Evolutionary conservation across 1,284 basidiomycete species (phyloP).

Genomic region (Gymnopus androsaceus): DNA sequence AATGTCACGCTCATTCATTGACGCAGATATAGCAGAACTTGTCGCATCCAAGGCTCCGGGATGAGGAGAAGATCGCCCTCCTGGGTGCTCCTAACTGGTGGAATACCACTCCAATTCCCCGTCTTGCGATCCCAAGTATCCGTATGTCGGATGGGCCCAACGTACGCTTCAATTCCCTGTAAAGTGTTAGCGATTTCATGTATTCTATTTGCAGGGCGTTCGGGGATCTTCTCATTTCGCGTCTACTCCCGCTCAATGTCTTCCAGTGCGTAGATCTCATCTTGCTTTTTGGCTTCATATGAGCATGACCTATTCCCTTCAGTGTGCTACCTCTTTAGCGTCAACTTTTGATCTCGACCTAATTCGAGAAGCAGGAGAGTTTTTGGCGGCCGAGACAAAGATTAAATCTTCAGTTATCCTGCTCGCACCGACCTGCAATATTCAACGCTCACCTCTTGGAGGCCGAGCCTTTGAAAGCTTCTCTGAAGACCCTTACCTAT

Average conservation of each 20-base stretch:
- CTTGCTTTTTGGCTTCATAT: neutral
- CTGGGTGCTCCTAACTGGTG: constrained; percentile 71
- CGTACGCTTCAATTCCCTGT: constrained; percentile 32
- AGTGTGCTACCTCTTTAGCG: constrained; percentile 71
- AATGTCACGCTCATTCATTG: constrained; percentile 50
- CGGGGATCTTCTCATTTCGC: constrained; percentile 69
- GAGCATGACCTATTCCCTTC: constrained; percentile 1
- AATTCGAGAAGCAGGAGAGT: constrained; percentile 52
- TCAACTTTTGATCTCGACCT: constrained; percentile 64
- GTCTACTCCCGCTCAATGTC: constrained; percentile 60
- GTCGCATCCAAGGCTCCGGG: constrained; percentile 52
- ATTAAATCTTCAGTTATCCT: constrained; percentile 62
- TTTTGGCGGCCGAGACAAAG: constrained; percentile 65
- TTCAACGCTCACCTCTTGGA: constrained; percentile 63
- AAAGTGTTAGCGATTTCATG: neutral
- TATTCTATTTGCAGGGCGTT: constrained; percentile 47
- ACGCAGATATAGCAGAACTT: constrained; percentile 53
- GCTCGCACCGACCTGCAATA: constrained; percentile 72
- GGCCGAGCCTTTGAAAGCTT: constrained; percentile 72
- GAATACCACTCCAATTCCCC: constrained; percentile 61
- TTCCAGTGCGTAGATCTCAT: constrained; percentile 47
- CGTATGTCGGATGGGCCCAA: constrained; percentile 73
- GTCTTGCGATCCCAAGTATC: constrained; percentile 61
- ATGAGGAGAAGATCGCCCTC: constrained; percentile 65
- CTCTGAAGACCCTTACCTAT: constrained; percentile 67